Conservation (phyloP, 768 basidiomycete genomes). For the Symmetrospora coprosmae region DNA sequence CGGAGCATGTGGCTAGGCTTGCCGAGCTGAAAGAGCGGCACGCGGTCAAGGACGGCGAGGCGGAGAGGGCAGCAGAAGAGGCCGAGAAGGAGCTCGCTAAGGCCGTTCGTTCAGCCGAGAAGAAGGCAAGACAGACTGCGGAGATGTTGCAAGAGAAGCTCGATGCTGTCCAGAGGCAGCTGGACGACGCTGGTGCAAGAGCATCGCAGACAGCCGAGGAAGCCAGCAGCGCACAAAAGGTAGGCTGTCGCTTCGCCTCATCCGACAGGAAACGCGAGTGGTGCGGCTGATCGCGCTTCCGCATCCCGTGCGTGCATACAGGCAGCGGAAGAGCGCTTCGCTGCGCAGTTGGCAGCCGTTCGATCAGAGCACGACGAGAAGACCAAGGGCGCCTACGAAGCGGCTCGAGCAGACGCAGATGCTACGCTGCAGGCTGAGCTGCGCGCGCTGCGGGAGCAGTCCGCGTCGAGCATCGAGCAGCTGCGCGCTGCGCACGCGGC, state of each 20-base stretch:
- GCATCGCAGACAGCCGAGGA: no score
- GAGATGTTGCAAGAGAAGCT: not conserved
- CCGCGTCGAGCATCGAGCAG: not conserved
- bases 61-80: not conserved
- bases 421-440: not conserved
- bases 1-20: not conserved
- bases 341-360: no score
- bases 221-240: no score
- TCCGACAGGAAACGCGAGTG: no score
- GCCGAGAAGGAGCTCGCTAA: not conserved
- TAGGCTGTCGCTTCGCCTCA: no score
- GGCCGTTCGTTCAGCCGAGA: not conserved
- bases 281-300: no score
- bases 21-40: not conserved
- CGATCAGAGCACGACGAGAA: not conserved
- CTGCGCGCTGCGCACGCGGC: not conserved
- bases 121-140: not conserved
- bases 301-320: no score
- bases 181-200: no score
- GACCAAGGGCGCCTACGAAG: not conserved
- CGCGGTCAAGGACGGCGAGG: no score
- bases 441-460: not conserved
- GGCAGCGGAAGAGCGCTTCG: no score
- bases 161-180: not conserved
- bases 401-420: not conserved